These are phyloP conservation scores for Leccinum subspadiceum DNA, from an alignment of 1,284 basidiomycete genomes.

Conservation along the genomic window DNA sequence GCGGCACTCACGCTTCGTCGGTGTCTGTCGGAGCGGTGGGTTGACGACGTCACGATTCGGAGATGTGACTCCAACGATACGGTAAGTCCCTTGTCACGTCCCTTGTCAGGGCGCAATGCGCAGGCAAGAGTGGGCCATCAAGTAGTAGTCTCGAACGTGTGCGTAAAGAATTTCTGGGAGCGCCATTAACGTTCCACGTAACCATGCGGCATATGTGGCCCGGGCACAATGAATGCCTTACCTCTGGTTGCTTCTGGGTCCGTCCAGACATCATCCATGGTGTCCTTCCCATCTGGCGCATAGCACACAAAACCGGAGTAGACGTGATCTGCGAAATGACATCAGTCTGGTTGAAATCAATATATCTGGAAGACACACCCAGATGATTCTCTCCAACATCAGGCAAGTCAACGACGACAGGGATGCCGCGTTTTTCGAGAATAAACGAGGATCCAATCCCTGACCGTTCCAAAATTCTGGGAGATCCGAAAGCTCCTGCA, in stretches of 20 bases:
- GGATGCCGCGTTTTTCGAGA: slow-evolving; percentile 41
- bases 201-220: not conserved
- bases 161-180: not conserved
- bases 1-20: too few relatives aligned
- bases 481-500: slow-evolving; percentile 23
- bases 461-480: slow-evolving; percentile 23
- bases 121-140: too few relatives aligned
- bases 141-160: too few relatives aligned
- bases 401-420: slow-evolving; percentile 44
- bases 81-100: too few relatives aligned
- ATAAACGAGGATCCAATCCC: slow-evolving; percentile 45
- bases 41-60: too few relatives aligned
- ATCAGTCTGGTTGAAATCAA: too few relatives aligned
- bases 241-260: not conserved
- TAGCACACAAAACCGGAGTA: not conserved
- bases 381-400: slow-evolving; percentile 54
- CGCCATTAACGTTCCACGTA: too few relatives aligned
- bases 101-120: too few relatives aligned
- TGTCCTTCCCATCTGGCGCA: slow-evolving; percentile 2
- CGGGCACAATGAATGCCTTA: not conserved
- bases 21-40: too few relatives aligned
- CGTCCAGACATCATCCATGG: slow-evolving; percentile 10
- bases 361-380: not conserved
- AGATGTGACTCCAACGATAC: too few relatives aligned
- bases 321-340: slow-evolving; percentile 2